Evolutionary conservation across 495 filamentous ascomycete genomes (phyloP).

Genomic region (Hypomontagnella submonticulosa): DNA sequence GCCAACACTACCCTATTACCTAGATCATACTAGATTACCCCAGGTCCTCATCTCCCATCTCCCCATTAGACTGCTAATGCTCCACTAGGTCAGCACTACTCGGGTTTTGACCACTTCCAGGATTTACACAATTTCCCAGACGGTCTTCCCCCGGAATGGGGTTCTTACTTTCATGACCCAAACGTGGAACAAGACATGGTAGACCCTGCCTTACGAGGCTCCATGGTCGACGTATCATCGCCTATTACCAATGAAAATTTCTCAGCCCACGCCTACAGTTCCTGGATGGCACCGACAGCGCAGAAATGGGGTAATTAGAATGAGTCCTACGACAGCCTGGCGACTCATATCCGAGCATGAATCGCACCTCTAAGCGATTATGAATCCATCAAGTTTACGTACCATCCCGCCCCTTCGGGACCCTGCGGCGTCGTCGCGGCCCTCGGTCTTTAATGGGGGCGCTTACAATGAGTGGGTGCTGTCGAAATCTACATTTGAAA

Average conservation of each 20-base stretch:
- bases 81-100: constrained; percentile 44
- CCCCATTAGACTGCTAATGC: constrained; percentile 26
- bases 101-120: constrained; percentile 45
- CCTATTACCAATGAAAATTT: constrained; percentile 44
- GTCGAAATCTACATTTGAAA: constrained; percentile 19
- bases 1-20: neutral
- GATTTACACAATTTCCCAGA: constrained; percentile 39
- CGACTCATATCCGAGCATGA: constrained; percentile 13
- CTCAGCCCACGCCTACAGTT: constrained; percentile 37
- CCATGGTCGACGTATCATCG: constrained; percentile 45
- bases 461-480: constrained; percentile 22
- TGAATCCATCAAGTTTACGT: constrained; percentile 10
- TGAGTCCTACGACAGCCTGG: neutral
- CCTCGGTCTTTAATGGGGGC: constrained; percentile 7
- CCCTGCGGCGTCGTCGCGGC: constrained; percentile 9
- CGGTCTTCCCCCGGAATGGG: constrained; percentile 43
- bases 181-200: constrained; percentile 45
- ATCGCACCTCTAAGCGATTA: constrained; percentile 24
- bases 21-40: constrained; percentile 2
- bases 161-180: constrained; percentile 39
- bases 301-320: constrained; percentile 49
- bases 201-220: constrained; percentile 44
- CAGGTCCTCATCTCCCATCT: constrained; percentile 20
- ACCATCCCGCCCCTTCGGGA: constrained; percentile 18
- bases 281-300: constrained; percentile 45